Evolutionary conservation across 2,329 filamentous ascomycete genomes (phyloP).

Genomic region (Scytalidium lignicola): DNA sequence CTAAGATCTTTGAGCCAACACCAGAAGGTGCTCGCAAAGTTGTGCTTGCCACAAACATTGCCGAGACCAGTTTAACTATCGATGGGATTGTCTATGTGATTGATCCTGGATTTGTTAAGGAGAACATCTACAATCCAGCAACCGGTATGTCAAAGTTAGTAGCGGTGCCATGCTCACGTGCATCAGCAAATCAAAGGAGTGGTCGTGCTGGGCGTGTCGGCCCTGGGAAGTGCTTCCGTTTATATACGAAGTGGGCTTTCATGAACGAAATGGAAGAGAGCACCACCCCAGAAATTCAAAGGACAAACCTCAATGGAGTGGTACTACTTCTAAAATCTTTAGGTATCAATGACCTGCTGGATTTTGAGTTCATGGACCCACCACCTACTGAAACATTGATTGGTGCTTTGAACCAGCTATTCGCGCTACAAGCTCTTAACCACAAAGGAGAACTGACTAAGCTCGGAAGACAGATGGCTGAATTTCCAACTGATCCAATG

Average conservation of each 20-base stretch:
- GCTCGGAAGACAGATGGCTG: slow-evolving; percentile 87
- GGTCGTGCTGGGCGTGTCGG: slow-evolving; percentile 90
- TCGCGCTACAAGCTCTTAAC: slow-evolving; percentile 84
- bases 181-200: slow-evolving; percentile 87
- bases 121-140: slow-evolving; percentile 86
- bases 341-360: slow-evolving; percentile 85
- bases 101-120: slow-evolving; percentile 91
- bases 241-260: slow-evolving; percentile 92
- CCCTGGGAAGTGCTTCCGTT: slow-evolving; percentile 85
- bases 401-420: slow-evolving; percentile 82
- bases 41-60: slow-evolving; percentile 93
- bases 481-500: slow-evolving; percentile 91
- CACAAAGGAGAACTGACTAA: slow-evolving; percentile 86
- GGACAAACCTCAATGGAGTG: slow-evolving; percentile 79
- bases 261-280: slow-evolving; percentile 93
- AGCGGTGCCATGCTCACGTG: slow-evolving; percentile 84
- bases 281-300: slow-evolving; percentile 87
- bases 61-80: slow-evolving; percentile 91
- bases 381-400: slow-evolving; percentile 88
- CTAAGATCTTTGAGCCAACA: slow-evolving; percentile 91
- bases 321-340: slow-evolving; percentile 84
- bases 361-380: slow-evolving; percentile 95
- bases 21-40: slow-evolving; percentile 83
- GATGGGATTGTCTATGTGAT: slow-evolving; percentile 96
- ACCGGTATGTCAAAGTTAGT: slow-evolving; percentile 91